phyloP scores from a whole-genome alignment of 2,329 filamentous ascomycete genomes.

The Penicillium concentricum region DNA sequence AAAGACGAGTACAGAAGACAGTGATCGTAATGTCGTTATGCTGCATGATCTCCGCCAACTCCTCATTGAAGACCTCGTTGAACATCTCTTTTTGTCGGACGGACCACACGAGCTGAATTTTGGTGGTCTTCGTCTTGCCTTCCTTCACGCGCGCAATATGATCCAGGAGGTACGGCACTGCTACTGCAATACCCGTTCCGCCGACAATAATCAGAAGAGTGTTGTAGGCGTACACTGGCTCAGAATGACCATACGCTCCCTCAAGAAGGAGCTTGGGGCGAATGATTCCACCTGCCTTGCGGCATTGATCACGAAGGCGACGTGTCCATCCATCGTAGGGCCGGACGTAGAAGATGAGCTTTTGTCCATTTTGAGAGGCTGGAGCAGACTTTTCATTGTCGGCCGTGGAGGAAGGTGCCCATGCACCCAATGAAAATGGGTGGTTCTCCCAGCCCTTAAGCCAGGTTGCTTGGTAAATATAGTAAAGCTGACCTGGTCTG shows the following conservation, averaged over 20 bases:
- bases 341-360: slow-evolving; percentile 43
- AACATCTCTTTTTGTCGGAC: slow-evolving; percentile 23
- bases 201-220: slow-evolving; percentile 50
- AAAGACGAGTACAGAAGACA: slow-evolving; percentile 1
- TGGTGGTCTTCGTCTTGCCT: slow-evolving; percentile 2
- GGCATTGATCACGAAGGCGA: slow-evolving; percentile 16
- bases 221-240: slow-evolving; percentile 44
- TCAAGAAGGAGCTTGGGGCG: slow-evolving; percentile 45
- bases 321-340: slow-evolving; percentile 49
- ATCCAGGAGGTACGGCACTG: slow-evolving; percentile 27
- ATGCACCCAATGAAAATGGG: slow-evolving; percentile 43
- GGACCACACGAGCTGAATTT: slow-evolving; percentile 20
- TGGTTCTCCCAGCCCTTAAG: slow-evolving; percentile 49
- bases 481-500: slow-evolving; percentile 46
- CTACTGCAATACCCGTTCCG: slow-evolving; percentile 39
- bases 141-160: slow-evolving; percentile 14
- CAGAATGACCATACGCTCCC: slow-evolving; percentile 48
- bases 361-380: background rate
- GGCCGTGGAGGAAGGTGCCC: background rate
- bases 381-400: background rate
- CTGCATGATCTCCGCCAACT: background rate
- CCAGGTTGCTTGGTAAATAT: slow-evolving; percentile 44
- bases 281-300: background rate
- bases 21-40: background rate
- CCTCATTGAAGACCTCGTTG: slow-evolving; percentile 8